Evolutionary conservation across 2,329 filamentous ascomycete species (phyloP), one percentile per base, ranked within the genome.

Genomic region (Parastagonospora avenae): DNA sequence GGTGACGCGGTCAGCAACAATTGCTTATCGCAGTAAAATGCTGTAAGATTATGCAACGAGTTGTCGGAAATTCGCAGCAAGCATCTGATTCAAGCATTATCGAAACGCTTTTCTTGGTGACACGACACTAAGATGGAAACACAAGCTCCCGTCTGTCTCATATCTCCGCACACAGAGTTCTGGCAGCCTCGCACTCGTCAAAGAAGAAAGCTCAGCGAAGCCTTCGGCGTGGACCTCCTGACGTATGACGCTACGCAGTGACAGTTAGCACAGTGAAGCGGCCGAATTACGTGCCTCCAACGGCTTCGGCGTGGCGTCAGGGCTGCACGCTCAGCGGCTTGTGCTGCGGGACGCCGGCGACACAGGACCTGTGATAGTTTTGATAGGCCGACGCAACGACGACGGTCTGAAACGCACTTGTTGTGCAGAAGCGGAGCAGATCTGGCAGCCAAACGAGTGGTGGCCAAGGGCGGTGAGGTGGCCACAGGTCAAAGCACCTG

Each of bases 401-500:
- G 4, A 11, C 37, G 14, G 24, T 41, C 45, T 48, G 45, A 48
- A 48, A 48, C 45, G 15, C 19, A n/a, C 14, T 31, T 30, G 19
- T 37, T 8, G 31, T 44, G 32, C 42, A 35, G 24, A 24, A 14
- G 32, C 29, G 36, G 36, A 47, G 37, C 44, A 47, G 44, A 40
- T 47, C 37, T 41, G 39, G 45, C 45, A 32, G 54, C 60, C 57
- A 60, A 27, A 59, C 59, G 5, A 39, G 59, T 33, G 15, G 40
- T 30, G 24, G 47, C 52, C 49, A 38, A 27, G 12, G 30, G 47
- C 47, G 40, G 41, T 45, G 47, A 40, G 28, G 15, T 40, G 47
- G 41, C 47, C n/a, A 49, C 40, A 29, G 32, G 46, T 24, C 44
- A 36, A 49, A 42, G 19, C 19, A 24, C 16, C 28, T 19, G 40